Evolutionary conservation across 345 rosid species (phyloP).

Genomic region (Triadica sebifera): DNA sequence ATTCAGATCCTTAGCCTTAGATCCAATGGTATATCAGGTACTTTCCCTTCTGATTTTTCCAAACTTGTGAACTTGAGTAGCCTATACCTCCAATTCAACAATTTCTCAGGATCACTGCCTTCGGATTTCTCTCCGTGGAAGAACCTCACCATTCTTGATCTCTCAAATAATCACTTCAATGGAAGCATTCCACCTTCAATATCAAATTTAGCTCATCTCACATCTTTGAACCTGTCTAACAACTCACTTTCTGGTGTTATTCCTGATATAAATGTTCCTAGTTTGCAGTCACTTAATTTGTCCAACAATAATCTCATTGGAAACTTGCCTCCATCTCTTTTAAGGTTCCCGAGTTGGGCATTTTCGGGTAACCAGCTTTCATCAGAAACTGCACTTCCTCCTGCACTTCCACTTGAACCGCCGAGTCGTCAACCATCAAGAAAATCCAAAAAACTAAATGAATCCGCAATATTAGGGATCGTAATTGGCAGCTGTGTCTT

Average conservation of each 20-base stretch:
- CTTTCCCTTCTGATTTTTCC: slow-evolving; percentile 39
- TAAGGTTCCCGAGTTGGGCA: slow-evolving; percentile 23
- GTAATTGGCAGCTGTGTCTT: slow-evolving; percentile 21
- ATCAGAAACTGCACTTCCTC: slow-evolving; percentile 20
- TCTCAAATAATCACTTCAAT: slow-evolving; percentile 36
- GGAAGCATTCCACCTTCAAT: slow-evolving; percentile 37
- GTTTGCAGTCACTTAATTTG: slow-evolving; percentile 24
- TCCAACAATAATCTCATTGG: slow-evolving; percentile 25
- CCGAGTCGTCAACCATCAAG: slow-evolving; percentile 23
- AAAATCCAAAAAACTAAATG: slow-evolving; percentile 17
- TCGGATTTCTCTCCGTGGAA: slow-evolving; percentile 32
- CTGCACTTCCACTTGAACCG: slow-evolving; percentile 26
- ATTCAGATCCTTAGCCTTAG: slow-evolving; percentile 40
- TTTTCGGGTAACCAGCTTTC: slow-evolving; percentile 29
- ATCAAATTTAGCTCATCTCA: slow-evolving; percentile 30
- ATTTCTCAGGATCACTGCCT: slow-evolving; percentile 40
- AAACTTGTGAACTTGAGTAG: slow-evolving; percentile 20
- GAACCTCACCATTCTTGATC: slow-evolving; percentile 30
- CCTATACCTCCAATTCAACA: slow-evolving; percentile 39
- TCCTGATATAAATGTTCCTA: slow-evolving; percentile 33
- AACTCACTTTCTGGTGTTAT: slow-evolving; percentile 39
- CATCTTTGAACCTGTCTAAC: slow-evolving; percentile 30
- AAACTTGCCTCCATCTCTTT: slow-evolving; percentile 21
- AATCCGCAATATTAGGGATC: slow-evolving; percentile 29
- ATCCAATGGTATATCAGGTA: slow-evolving; percentile 35